These are phyloP conservation scores for Perkinsus chesapeaki DNA, from an alignment of 169 alveolate species.

Conservation along the genomic window DNA sequence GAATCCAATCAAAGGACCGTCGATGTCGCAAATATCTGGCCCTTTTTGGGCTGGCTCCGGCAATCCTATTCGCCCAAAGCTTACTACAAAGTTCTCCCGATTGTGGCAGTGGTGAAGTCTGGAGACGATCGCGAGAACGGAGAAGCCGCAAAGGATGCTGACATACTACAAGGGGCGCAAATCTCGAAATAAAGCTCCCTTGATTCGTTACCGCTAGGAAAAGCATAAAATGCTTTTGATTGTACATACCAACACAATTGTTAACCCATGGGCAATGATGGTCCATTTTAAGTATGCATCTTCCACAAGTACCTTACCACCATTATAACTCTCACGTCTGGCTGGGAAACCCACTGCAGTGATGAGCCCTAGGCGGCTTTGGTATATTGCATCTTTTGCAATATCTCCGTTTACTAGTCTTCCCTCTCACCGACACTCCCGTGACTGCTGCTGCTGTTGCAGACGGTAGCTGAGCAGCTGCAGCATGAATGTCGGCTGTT, in stretches of 20 bases:
- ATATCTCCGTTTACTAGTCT: not conserved
- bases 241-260: slow-evolving; percentile 74
- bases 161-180: not conserved
- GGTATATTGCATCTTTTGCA: not conserved
- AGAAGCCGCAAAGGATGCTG: not conserved
- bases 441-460: not conserved
- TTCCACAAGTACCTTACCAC: slow-evolving; percentile 50
- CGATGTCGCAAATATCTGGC: not conserved
- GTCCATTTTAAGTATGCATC: slow-evolving; percentile 72
- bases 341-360: not conserved
- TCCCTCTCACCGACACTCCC: too few relatives aligned
- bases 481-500: not conserved
- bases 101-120: not conserved
- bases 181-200: not conserved
- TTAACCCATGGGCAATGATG: slow-evolving; percentile 83
- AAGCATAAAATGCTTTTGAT: slow-evolving; percentile 66
- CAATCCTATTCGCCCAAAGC: not conserved
- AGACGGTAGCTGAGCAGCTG: not conserved
- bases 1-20: not conserved
- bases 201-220: not conserved
- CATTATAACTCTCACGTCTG: not conserved
- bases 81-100: not conserved
- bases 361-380: not conserved
- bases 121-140: not conserved
- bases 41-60: not conserved